Percentiles rank a stretch among this genome's conserved stretches.
Conservation (phyloP, 805 yeast genomes). For the Suhomyces canberraensis region DNA sequence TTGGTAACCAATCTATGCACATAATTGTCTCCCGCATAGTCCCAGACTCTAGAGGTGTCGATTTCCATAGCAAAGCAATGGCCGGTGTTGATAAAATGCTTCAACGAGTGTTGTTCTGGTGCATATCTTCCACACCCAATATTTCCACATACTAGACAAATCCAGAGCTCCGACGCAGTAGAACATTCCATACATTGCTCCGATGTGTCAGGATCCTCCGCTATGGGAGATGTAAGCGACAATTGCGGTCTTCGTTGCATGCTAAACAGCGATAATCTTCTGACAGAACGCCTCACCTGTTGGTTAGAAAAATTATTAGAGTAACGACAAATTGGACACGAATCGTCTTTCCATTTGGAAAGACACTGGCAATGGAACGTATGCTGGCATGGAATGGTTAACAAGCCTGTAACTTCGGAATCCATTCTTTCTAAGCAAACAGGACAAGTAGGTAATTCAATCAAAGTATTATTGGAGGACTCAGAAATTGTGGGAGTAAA, state of each 20-base stretch:
- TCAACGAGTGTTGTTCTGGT: constrained; percentile 78
- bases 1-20: constrained; percentile 84
- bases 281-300: constrained; percentile 26
- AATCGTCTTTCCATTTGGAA: constrained; percentile 84
- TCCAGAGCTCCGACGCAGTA: constrained; percentile 68
- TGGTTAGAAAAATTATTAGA: constrained; percentile 47
- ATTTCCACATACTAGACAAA: constrained; percentile 85
- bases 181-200: constrained; percentile 56
- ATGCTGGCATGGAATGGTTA: constrained; percentile 90
- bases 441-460: constrained; percentile 88
- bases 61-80: constrained; percentile 93
- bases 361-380: constrained; percentile 89
- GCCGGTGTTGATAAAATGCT: constrained; percentile 71
- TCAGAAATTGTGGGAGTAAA: constrained; percentile 44
- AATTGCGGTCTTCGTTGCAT: constrained; percentile 7
- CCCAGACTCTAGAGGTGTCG: constrained; percentile 86
- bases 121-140: constrained; percentile 87
- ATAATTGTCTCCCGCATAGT: constrained; percentile 85
- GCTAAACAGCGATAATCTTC: constrained; percentile 31
- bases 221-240: not conserved
- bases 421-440: constrained; percentile 91
- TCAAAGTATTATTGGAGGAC: constrained; percentile 7
- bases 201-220: constrained; percentile 1
- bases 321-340: constrained; percentile 88
- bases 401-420: constrained; percentile 69